Conservation (phyloP, 129 eudicot genomes). For the Centrapalus pauciflorus region DNA sequence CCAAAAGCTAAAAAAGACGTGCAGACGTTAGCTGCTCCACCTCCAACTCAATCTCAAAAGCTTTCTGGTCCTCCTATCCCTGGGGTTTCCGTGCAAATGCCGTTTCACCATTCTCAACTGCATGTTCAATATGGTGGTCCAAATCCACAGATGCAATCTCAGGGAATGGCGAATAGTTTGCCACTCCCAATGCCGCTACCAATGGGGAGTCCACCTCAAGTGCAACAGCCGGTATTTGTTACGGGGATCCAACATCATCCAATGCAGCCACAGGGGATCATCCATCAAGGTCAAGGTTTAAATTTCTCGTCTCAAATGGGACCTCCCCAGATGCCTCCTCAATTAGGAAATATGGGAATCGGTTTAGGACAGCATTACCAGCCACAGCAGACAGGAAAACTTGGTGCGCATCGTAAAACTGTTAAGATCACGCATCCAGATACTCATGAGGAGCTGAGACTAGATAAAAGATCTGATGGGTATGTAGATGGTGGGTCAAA, state of each 20-base stretch:
- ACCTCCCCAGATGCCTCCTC: slow-evolving; percentile 24
- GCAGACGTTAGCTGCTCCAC: slow-evolving; percentile 31
- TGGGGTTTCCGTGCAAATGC: slow-evolving; percentile 44
- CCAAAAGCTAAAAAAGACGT: slow-evolving; percentile 45
- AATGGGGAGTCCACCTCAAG: slow-evolving; percentile 47
- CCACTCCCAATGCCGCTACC: slow-evolving; percentile 54
- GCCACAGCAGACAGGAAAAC: slow-evolving; percentile 34
- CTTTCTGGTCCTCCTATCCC: slow-evolving; percentile 41
- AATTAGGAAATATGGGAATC: slow-evolving; percentile 54
- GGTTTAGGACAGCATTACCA: slow-evolving; percentile 42
- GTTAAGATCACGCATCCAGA: slow-evolving; percentile 89
- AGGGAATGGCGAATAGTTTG: slow-evolving; percentile 50
- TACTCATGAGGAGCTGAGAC: slow-evolving; percentile 72
- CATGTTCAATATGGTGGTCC: slow-evolving; percentile 59
- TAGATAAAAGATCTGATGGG: slow-evolving; percentile 31
- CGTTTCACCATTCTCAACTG: slow-evolving; percentile 52
- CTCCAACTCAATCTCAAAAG: slow-evolving; percentile 44
- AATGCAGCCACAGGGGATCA: slow-evolving; percentile 60
- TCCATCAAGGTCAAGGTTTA: slow-evolving; percentile 66
- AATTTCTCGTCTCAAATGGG: slow-evolving; percentile 58
- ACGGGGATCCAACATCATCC: slow-evolving; percentile 58
- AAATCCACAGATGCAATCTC: slow-evolving; percentile 61
- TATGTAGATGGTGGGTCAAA: slow-evolving; percentile 33
- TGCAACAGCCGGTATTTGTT: slow-evolving; percentile 53
- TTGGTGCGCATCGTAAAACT: slow-evolving; percentile 37